Evolutionary conservation across 2,329 filamentous ascomycete genomes (phyloP), one percentile per base, ranked within the genome.

Genomic region (Diaporthe velutina): DNA sequence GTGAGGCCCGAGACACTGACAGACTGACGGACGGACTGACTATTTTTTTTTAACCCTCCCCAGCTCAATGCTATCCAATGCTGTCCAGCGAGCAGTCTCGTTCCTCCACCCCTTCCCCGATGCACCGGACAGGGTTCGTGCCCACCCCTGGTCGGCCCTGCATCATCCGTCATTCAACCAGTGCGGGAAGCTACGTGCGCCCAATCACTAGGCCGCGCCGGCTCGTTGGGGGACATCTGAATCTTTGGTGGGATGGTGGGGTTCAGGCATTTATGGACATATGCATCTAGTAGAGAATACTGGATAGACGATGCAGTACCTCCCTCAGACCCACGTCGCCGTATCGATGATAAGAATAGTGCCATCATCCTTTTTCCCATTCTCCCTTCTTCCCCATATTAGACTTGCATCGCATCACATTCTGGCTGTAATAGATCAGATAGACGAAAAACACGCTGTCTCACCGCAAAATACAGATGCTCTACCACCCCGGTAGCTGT

Each of bases 181-280:
- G 71, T 58, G 52, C 58, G 40, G 64, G 67, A 76, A 60, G 50
- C 58, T 55, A 52, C 64, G 48, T 50, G 35, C 13, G 42, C 8
- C 74, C 74, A 76, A 76, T 74, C 67, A 76, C 8, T 22, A 19
- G 52, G 72, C 40, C 22, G 67, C 25, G 35, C 60, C 67, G 52
- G 68, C 64, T 73, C 73, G 74, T 76, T 76, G 74, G 74, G 74
- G 74, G 64, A 71, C 71, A 30, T 55, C n/a, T 52, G 64, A 35
- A 72, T 72, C 70, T 74, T 75, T 76, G 74, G 74, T 76, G 74
- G 73, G 74, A 74, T 71, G 74, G 74, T 74, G 74, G 74, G 72
- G 60, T 22, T 42, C 42, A 30, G n/a, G 19, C n/a, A 4, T 22
- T 25, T 50, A 67, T 74, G 73, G 33, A 55, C 2, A 13, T 58